Base-by-base conservation (phyloP, 2,329 filamentous ascomycete genomes). In the Plectosphaerella cucumerina region DNA sequence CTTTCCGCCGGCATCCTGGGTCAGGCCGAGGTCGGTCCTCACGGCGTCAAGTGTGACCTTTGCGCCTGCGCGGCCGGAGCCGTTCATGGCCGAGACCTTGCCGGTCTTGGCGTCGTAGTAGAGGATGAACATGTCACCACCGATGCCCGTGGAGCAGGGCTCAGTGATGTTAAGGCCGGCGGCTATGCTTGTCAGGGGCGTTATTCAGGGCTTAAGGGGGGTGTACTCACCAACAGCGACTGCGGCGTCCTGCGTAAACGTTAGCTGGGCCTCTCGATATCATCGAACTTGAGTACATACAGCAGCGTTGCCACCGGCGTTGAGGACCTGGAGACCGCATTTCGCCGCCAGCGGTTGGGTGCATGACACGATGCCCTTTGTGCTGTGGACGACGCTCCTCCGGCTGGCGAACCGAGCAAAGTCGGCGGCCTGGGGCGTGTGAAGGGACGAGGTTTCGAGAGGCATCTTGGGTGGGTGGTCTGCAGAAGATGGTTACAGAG, bases 71-170 rank as follows among this genome's bases (percentile, higher is more conserved):
- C 94, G 85, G n/a, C 94, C 94, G 1, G 92, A 97, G 18, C 92
- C 94, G 68, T 99, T 99, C 68, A 97, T 74, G 10, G 91, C 89
- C 50, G 85, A 86, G 9, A 97, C 86, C 56, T 88, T 87, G 64
- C 88, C 87, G 0, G 86, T 89, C 59, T 86, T 81, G 41, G 90
- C 90, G 65, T 95, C 82, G 74, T 93, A 97, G 76, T 84, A 97
- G 34, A 97, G 82, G 68, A 92, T 92, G 72, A 97, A 99, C 85
- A 96, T 91, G 71, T 99, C 94, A 56, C 94, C 94, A 51, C 94
- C 94, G 53, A 99, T 97, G 39, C 94, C 94, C 1, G 94, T 97
- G 6, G 89, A 94, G 53, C 85, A 85, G 8, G 94, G 94, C 65
- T 99, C 94, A 1, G 93, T 96, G 64, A 97, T 82, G 70, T 97